Conservation (phyloP, 2,329 filamentous ascomycete species). For the Fusarium chlamydosporum region DNA sequence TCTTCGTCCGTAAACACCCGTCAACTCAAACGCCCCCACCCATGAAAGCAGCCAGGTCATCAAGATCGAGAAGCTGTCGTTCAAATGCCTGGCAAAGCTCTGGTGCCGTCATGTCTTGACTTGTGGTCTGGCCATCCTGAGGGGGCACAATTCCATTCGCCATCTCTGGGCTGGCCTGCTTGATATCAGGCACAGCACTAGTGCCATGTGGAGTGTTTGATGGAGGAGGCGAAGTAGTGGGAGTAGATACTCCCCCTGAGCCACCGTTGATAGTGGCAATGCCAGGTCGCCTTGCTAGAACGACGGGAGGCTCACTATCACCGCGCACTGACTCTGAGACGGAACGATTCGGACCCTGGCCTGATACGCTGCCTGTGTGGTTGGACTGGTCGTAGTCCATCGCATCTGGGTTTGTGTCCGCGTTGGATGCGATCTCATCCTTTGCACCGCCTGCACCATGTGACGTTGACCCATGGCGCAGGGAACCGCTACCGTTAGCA, state of each 20-base stretch:
- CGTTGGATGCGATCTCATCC: constrained; percentile 69
- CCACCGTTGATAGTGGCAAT: constrained; percentile 72
- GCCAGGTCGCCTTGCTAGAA: constrained; percentile 65
- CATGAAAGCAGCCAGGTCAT: constrained; percentile 74
- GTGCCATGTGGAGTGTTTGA: constrained; percentile 44
- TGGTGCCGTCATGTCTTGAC: constrained; percentile 69
- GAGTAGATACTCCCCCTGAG: constrained; percentile 64
- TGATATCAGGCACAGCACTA: constrained; percentile 53
- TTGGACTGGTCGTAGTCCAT: constrained; percentile 70
- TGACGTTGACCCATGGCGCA: constrained; percentile 55
- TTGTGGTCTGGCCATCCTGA: constrained; percentile 55
- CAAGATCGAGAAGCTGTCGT: constrained; percentile 71
- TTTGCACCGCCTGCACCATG: constrained; percentile 59
- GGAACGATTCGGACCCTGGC: constrained; percentile 55
- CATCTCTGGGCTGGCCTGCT: constrained; percentile 56
- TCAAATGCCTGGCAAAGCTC: constrained; percentile 72
- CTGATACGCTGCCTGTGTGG: constrained; percentile 38
- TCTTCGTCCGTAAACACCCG: constrained; percentile 11
- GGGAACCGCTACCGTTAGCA: constrained; percentile 43
- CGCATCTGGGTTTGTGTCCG: constrained; percentile 67
- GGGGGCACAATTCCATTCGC: constrained; percentile 52
- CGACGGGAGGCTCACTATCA: constrained; percentile 67
- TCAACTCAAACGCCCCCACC: constrained; percentile 67
- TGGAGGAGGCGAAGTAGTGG: constrained; percentile 63
- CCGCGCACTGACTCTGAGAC: constrained; percentile 61